Evolutionary conservation across 2,329 filamentous ascomycete species (phyloP), one percentile per base, ranked within the genome.

Genomic region (Immersiporthe knoxdaviesiana): DNA sequence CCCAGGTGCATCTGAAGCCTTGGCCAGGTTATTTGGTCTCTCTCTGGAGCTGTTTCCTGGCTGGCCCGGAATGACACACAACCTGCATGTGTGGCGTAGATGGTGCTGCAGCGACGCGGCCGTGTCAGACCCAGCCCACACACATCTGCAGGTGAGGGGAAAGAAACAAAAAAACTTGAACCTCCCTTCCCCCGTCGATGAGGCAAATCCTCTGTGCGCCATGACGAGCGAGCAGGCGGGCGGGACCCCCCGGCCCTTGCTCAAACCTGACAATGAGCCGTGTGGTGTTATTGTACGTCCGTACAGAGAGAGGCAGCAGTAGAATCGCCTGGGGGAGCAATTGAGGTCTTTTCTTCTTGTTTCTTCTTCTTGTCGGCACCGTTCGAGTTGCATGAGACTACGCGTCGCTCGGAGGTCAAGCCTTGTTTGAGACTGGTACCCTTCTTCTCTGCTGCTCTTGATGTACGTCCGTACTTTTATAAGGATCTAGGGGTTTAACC

Each of bases 341-440:
- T n/a, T 10, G 30, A 32, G 37, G 5, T 39, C 7, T 39, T 12
- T 39, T 39, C 37, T 12, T 39, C 37, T 39, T 35, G 4, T 18
- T 44, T 10, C 16, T 18, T n/a, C 16, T 47, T 24, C 12, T 37
- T 30, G 16, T 37, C 56, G 16, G 32, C 16, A 30, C 37, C 30
- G 56, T 32, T 59, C 21, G 30, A 59, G 56, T 35, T 18, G 56
- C 56, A 59, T 37, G 56, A 59, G 56, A 59, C 56, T 32, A 37
- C 56, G 56, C 56, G 56, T 59, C 32, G 56, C 27, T 37, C 56
- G 56, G 56, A n/a, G 18, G 8, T 35, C 30, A 35, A 37, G 16
- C 56, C 56, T 18, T 37, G 14, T 59, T 59, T 21, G 56, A 59
- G 56, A 37, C 16, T 32, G 32, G 56, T n/a, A 16, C 7, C 18